phyloP scores from a whole-genome alignment of 768 basidiomycete species.

The Russula olivacea region DNA sequence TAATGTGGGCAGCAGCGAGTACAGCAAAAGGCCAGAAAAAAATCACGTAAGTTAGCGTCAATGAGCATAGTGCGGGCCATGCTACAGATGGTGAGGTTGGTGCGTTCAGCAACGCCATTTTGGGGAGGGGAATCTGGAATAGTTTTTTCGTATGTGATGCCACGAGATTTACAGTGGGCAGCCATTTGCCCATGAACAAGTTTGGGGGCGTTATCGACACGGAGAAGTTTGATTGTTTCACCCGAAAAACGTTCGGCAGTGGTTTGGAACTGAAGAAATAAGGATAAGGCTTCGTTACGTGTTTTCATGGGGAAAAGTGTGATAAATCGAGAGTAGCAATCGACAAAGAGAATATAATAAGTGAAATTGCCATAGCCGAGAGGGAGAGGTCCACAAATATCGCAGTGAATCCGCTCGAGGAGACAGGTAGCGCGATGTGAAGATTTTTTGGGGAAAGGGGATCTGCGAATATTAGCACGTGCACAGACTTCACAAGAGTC shows the following conservation, averaged over 20 bases:
- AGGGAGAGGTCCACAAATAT: not conserved
- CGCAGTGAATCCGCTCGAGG: not conserved
- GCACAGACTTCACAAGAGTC: not conserved
- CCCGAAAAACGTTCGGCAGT: not conserved
- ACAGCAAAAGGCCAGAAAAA: not conserved
- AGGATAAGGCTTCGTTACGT: not conserved
- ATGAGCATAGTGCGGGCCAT: not conserved
- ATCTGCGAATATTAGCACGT: not conserved
- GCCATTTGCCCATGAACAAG: not conserved
- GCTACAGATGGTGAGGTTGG: not conserved
- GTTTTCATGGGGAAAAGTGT: not conserved
- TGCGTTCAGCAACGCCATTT: not conserved
- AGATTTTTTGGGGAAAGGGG: not conserved
- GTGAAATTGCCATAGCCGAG: not conserved
- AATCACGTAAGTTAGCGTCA: not conserved
- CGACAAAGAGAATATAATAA: not conserved
- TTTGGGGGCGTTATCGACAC: not conserved
- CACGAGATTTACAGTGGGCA: not conserved
- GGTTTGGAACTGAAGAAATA: not conserved
- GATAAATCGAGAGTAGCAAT: not conserved
- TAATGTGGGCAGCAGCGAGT: no score
- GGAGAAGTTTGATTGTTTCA: not conserved
- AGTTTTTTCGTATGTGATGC: not conserved
- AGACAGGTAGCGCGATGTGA: accelerated
- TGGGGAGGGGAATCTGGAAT: not conserved